These are phyloP conservation scores for Cryphonectria parasitica DNA, from an alignment of 2,329 filamentous ascomycete genomes.

Conservation along the genomic window DNA sequence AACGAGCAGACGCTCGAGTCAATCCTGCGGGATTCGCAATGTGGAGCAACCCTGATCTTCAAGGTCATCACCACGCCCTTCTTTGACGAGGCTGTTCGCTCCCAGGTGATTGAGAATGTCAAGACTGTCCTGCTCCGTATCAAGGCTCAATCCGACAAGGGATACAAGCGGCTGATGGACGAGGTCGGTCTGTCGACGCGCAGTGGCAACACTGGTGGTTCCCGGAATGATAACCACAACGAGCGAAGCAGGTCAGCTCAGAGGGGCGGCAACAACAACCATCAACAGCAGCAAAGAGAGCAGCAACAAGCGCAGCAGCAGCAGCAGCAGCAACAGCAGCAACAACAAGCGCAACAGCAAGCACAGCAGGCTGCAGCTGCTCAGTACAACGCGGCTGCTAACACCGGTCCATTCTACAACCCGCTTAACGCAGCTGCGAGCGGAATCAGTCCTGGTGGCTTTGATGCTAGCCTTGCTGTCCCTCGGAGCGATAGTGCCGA, in stretches of 20 bases:
- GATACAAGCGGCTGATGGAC: conserved; percentile 98
- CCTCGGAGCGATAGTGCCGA: conserved; percentile 60
- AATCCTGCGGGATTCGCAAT: conserved; percentile 88
- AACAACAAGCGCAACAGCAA: conserved; percentile 29
- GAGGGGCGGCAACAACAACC: conserved; percentile 54
- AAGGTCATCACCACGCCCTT: conserved; percentile 98
- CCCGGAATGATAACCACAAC: conserved; percentile 52
- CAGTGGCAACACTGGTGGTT: conserved; percentile 46
- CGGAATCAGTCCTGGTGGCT: conserved; percentile 41
- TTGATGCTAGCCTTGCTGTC: conserved; percentile 56
- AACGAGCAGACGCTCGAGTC: conserved; percentile 87
- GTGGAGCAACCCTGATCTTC: conserved; percentile 94
- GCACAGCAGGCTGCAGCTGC: conserved; percentile 34
- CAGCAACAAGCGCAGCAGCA: conserved; percentile 33
- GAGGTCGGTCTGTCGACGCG: conserved; percentile 87
- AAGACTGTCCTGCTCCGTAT: conserved; percentile 85
- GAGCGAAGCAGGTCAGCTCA: conserved; percentile 61
- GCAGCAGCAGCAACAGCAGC: not conserved
- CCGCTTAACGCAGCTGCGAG: conserved; percentile 48
- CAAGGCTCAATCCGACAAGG: conserved; percentile 91
- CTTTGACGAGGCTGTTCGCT: conserved; percentile 88
- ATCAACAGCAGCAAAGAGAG: conserved; percentile 42
- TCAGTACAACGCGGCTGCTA: conserved; percentile 44
- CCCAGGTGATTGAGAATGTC: conserved; percentile 88
- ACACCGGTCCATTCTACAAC: conserved; percentile 57